phyloP scores from a whole-genome alignment of 495 filamentous ascomycete species.

The Staphylotrichum longicolle region DNA sequence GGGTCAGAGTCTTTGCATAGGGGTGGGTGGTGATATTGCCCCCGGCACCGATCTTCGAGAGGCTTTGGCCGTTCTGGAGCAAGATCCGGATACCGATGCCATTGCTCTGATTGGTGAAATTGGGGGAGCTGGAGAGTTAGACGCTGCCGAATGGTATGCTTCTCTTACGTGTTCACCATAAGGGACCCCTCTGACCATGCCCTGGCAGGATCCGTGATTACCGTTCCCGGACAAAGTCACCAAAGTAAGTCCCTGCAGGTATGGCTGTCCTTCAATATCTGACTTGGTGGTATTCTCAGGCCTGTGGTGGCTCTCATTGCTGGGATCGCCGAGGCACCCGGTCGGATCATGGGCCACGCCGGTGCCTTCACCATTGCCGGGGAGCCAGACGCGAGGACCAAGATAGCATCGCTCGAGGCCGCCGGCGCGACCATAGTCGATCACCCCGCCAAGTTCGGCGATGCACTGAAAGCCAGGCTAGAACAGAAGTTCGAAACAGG shows the following conservation, averaged over 20 bases:
- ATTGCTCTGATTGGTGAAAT: slow-evolving; percentile 86
- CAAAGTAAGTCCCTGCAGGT: slow-evolving; percentile 54
- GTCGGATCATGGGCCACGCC: slow-evolving; percentile 85
- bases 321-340: slow-evolving; percentile 62
- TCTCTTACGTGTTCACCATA: background rate
- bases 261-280: too few relatives aligned
- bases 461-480: slow-evolving; percentile 58
- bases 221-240: slow-evolving; percentile 52
- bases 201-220: slow-evolving; percentile 59
- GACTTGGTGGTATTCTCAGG: slow-evolving; percentile 38
- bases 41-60: slow-evolving; percentile 82
- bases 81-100: slow-evolving; percentile 74
- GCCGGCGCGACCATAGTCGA: slow-evolving; percentile 75
- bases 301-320: slow-evolving; percentile 79
- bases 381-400: slow-evolving; percentile 62
- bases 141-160: slow-evolving; percentile 67
- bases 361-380: slow-evolving; percentile 71
- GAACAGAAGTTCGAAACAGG: background rate
- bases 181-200: background rate
- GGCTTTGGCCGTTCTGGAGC: slow-evolving; percentile 67
- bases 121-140: slow-evolving; percentile 76
- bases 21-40: slow-evolving; percentile 82
- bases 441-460: slow-evolving; percentile 78
- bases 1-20: slow-evolving; percentile 82
- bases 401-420: slow-evolving; percentile 65